Evolutionary conservation across 495 filamentous ascomycete genomes (phyloP).

Genomic region (Xylaria longipes): DNA sequence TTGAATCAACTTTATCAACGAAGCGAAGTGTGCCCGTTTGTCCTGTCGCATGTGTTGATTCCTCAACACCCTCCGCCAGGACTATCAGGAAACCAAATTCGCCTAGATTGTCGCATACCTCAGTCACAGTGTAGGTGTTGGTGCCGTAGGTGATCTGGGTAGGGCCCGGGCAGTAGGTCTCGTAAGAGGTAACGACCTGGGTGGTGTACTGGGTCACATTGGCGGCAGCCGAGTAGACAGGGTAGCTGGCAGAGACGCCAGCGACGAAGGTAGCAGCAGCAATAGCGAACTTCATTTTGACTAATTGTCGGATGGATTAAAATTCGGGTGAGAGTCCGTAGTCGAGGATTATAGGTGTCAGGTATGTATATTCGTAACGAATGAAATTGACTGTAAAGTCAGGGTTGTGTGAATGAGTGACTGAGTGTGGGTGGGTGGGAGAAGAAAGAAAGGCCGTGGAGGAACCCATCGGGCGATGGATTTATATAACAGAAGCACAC

Average conservation of each 20-base stretch:
- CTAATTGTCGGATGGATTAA: constrained; percentile 51
- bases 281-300: constrained; percentile 88
- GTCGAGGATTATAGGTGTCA: constrained; percentile 37
- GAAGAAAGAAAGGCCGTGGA: constrained; percentile 39
- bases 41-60: background rate
- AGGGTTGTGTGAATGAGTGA: constrained; percentile 46
- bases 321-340: constrained; percentile 43
- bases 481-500: constrained; percentile 46
- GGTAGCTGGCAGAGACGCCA: constrained; percentile 66
- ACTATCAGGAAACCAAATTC: background rate
- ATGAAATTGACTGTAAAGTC: constrained; percentile 67
- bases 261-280: constrained; percentile 64
- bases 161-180: constrained; percentile 84
- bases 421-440: constrained; percentile 55
- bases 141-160: constrained; percentile 72
- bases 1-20: background rate
- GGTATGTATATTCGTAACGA: constrained; percentile 53
- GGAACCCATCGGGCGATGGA: constrained; percentile 34
- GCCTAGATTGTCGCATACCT: constrained; percentile 46
- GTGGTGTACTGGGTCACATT: constrained; percentile 66
- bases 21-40: background rate
- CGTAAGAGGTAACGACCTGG: constrained; percentile 78
- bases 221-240: constrained; percentile 42
- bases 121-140: constrained; percentile 80
- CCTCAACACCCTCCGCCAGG: background rate